Conservation (phyloP, 2,329 filamentous ascomycete species). For the Trichoderma harzianum region DNA sequence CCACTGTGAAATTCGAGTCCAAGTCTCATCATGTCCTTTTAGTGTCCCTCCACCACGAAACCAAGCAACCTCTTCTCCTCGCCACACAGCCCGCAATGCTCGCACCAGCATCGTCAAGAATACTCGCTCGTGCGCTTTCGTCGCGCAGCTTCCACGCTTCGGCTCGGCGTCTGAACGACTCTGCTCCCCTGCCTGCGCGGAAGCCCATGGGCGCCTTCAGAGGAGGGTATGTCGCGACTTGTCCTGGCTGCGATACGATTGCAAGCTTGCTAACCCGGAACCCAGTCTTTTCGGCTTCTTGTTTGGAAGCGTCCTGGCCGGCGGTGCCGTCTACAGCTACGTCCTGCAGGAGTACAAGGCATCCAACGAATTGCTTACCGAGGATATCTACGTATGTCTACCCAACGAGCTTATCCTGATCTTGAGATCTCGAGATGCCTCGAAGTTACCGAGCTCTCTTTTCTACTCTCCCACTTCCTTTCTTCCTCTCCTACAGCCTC, state of each 20-base stretch:
- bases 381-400: conserved; percentile 90
- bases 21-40: conserved; percentile 18
- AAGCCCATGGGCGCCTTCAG: conserved; percentile 60
- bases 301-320: conserved; percentile 74
- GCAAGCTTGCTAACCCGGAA: conserved; percentile 6
- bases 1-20: neutral
- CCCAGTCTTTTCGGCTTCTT: conserved; percentile 88
- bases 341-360: conserved; percentile 90
- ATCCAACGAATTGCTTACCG: conserved; percentile 86
- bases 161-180: conserved; percentile 42
- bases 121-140: conserved; percentile 38
- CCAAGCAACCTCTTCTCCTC: conserved; percentile 8
- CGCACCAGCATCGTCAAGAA: conserved; percentile 37
- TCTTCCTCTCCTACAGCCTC: too few species aligned
- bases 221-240: conserved; percentile 50
- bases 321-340: conserved; percentile 84
- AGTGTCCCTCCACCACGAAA: neutral
- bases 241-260: conserved; percentile 4
- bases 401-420: neutral
- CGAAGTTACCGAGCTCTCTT: too few species aligned
- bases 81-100: conserved; percentile 36
- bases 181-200: conserved; percentile 50
- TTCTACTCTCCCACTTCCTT: neutral
- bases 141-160: conserved; percentile 50
- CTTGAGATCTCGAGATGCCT: neutral